Conservation (phyloP, 169 alveolate genomes). For the Eimeria necatrix region DNA sequence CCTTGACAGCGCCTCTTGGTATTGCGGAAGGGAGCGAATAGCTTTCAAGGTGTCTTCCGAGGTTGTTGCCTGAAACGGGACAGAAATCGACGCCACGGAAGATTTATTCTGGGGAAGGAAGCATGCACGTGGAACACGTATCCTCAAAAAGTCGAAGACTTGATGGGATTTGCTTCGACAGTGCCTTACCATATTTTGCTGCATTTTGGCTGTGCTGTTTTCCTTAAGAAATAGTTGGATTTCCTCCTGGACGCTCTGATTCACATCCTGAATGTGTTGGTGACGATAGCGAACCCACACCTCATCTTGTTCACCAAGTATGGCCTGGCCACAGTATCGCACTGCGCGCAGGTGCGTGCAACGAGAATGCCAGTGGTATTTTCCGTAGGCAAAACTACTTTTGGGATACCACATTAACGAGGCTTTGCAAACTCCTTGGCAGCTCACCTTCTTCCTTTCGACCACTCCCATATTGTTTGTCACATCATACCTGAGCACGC, state of each 20-base stretch:
- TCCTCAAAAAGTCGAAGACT: neutral
- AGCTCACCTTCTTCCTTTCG: slow-evolving; percentile 74
- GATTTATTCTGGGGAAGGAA: neutral
- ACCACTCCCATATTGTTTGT: slow-evolving; percentile 42
- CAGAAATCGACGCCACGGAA: neutral
- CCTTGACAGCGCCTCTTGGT: slow-evolving; percentile 82
- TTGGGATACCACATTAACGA: neutral
- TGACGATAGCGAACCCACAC: slow-evolving; percentile 82
- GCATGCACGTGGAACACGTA: neutral
- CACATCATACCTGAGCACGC: slow-evolving; percentile 61
- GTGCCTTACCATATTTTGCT: slow-evolving; percentile 64
- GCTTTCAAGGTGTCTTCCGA: slow-evolving; percentile 76
- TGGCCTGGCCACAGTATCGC: slow-evolving; percentile 59
- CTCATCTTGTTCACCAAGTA: slow-evolving; percentile 81
- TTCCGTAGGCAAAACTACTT: neutral
- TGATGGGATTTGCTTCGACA: neutral
- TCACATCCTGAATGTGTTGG: slow-evolving; percentile 79
- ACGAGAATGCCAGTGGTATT: neutral
- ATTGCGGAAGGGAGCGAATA: slow-evolving; percentile 80
- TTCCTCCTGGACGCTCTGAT: slow-evolving; percentile 78
- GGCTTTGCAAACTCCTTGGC: neutral
- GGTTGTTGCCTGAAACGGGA: slow-evolving; percentile 66
- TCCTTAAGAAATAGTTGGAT: slow-evolving; percentile 70
- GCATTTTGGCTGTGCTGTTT: slow-evolving; percentile 75
- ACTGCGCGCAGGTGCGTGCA: neutral